Base-by-base conservation (phyloP, 345 rosid genomes). In the Physaria fendleri region DNA sequence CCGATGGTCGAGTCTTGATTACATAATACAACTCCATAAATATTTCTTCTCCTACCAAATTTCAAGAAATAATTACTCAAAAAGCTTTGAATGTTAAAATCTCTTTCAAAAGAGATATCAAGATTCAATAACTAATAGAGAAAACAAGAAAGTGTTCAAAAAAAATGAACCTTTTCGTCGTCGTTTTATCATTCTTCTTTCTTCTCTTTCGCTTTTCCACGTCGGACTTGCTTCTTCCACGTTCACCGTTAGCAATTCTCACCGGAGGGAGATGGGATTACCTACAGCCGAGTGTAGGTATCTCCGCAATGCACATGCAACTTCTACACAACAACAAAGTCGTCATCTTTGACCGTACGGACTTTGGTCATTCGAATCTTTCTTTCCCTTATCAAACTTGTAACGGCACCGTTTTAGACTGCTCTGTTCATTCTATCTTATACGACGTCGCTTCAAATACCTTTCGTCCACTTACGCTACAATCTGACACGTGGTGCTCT, bases 301-400 rank as follows among this genome's bases (percentile, higher is more conserved):
- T 91, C 29, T 82, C 96, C 0, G 92, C 92, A 32, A 91, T 91
- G 98, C 98, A 88, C 68, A 91, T 91, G 95, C 98, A 88, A 1
- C 88, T 91, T 7, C 59, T 91, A 52, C 79, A 64, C 53, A 64
- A 82, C 66, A 78, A 88, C 85, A 81, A 75, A 62, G 95, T 91
- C 30, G 56, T 91, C 65, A 69, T 84, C 44, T 91, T 78, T 16
- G 98, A 91, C 69, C 80, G 98, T 6, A 91, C 96, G 0, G 95
- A 88, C 69, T 83, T 76, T 5, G 95, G 98, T 25, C 73, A 12
- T 0, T 91, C 96, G 17, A 85, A 91, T 71, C 77, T 85, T 63
- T 69, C 85, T 23, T 85, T 92, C 39, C 80, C 90, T 0, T 30
- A 23, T 2, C 75, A 76, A 22, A 60, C 10, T 0, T 85, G 93